These are phyloP conservation scores for Thelephora terrestris DNA, from an alignment of 1,284 basidiomycete genomes.

Conservation along the genomic window DNA sequence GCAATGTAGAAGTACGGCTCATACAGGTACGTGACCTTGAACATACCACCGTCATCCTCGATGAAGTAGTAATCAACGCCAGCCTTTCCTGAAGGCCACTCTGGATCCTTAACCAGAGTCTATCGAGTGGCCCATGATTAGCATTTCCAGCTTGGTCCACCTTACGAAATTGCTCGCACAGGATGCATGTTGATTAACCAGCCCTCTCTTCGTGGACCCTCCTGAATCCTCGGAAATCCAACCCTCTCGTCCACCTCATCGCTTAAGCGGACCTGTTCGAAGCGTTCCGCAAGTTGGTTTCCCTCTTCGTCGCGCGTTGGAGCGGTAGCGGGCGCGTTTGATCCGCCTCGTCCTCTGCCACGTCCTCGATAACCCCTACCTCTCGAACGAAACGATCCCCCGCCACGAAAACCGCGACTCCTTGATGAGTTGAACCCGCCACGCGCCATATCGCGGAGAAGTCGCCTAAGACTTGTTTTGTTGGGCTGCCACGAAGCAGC, in stretches of 20 bases:
- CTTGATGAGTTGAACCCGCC: neutral
- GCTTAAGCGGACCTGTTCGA: slow-evolving; percentile 63
- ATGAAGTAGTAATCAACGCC: slow-evolving; percentile 98
- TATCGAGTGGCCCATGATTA: slow-evolving; percentile 18
- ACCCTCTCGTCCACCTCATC: slow-evolving; percentile 93
- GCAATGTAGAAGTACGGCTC: slow-evolving; percentile 94
- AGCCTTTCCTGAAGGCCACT: slow-evolving; percentile 72
- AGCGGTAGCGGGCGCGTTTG: slow-evolving; percentile 25
- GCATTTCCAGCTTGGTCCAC: neutral
- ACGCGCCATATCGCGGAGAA: neutral
- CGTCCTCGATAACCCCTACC: slow-evolving; percentile 39
- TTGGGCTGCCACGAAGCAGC: neutral
- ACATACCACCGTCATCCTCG: slow-evolving; percentile 92
- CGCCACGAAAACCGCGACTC: slow-evolving; percentile 24
- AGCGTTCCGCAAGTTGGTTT: slow-evolving; percentile 70
- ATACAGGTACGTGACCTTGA: slow-evolving; percentile 89
- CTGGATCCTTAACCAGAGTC: slow-evolving; percentile 81
- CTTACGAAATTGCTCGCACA: slow-evolving; percentile 35
- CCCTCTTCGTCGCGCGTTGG: slow-evolving; percentile 80
- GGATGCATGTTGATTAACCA: slow-evolving; percentile 99
- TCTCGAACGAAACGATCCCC: slow-evolving; percentile 23
- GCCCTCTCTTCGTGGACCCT: slow-evolving; percentile 66
- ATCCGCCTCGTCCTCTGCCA: slow-evolving; percentile 37
- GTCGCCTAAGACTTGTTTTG: neutral
- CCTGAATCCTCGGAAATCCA: slow-evolving; percentile 76